Percentiles rank a stretch among this genome's conserved stretches.
Evolutionary conservation across 1,139 yeast genomes (phyloP).

Genomic region (Suhomyces panamericanus): DNA sequence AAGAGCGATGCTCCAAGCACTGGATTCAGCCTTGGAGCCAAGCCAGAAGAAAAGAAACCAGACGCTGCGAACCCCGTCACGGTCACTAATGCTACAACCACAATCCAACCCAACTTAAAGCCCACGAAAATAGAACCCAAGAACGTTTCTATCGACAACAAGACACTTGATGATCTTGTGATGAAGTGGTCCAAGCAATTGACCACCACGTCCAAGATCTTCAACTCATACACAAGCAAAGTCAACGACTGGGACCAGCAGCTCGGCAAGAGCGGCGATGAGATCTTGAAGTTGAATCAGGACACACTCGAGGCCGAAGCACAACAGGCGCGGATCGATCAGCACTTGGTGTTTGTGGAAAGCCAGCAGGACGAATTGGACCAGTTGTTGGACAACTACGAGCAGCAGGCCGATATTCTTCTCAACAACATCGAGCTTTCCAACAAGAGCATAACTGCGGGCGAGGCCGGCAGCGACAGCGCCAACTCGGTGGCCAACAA

Average conservation of each 20-base stretch:
- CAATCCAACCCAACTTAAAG: slow-evolving; percentile 35
- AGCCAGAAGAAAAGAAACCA: slow-evolving; percentile 17
- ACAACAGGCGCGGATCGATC: slow-evolving; percentile 82
- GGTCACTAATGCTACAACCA: slow-evolving; percentile 17
- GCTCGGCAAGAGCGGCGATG: slow-evolving; percentile 81
- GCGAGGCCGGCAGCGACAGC: slow-evolving; percentile 8
- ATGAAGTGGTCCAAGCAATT: slow-evolving; percentile 92
- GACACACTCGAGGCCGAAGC: slow-evolving; percentile 84
- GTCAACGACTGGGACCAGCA: slow-evolving; percentile 85
- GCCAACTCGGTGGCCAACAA: slow-evolving; percentile 9
- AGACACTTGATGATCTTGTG: slow-evolving; percentile 88
- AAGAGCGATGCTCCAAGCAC: slow-evolving; percentile 15
- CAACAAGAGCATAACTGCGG: slow-evolving; percentile 12
- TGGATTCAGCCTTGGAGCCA: slow-evolving; percentile 14
- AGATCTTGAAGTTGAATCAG: slow-evolving; percentile 73
- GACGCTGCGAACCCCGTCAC: slow-evolving; percentile 8
- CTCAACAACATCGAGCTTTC: slow-evolving; percentile 44
- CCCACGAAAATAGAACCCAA: slow-evolving; percentile 59
- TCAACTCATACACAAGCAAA: slow-evolving; percentile 73
- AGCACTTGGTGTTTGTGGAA: slow-evolving; percentile 79
- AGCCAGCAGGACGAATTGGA: slow-evolving; percentile 93
- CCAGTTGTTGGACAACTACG: slow-evolving; percentile 77
- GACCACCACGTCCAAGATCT: slow-evolving; percentile 68
- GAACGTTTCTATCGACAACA: slow-evolving; percentile 81
- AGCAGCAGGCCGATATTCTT: slow-evolving; percentile 72